Percentiles rank a stretch among this genome's conserved stretches.
These are phyloP conservation scores for Melanogaster broomeanus DNA, from an alignment of 768 basidiomycete species.

Conservation along the genomic window DNA sequence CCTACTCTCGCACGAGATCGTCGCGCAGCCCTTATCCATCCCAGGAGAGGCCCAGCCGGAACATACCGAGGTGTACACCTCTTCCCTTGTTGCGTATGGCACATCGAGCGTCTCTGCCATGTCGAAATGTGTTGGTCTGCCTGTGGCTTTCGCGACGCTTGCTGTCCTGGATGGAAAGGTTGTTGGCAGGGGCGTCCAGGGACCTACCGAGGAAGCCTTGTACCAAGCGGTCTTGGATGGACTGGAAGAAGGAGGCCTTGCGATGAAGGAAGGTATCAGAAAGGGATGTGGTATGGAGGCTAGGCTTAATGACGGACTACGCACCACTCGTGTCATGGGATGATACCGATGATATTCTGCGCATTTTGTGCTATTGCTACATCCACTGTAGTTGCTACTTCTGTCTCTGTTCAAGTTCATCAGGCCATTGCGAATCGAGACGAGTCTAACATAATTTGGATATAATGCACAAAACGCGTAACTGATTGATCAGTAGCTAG, in stretches of 20 bases:
- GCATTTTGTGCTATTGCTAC: background rate
- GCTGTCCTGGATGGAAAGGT: constrained; percentile 63
- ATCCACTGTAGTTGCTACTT: too few relatives aligned
- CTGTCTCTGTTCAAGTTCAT: too few relatives aligned
- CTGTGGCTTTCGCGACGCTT: constrained; percentile 81
- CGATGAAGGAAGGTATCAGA: constrained; percentile 38
- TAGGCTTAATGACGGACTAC: constrained; percentile 23
- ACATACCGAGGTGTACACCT: constrained; percentile 59
- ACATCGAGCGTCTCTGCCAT: constrained; percentile 69
- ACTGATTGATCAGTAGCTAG: background rate
- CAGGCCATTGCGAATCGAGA: too few relatives aligned
- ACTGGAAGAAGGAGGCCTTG: constrained; percentile 50
- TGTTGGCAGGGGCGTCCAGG: constrained; percentile 60
- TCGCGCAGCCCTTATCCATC: constrained; percentile 37
- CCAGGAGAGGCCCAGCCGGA: constrained; percentile 2
- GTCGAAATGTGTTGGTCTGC: constrained; percentile 88
- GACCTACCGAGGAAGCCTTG: constrained; percentile 62
- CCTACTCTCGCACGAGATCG: constrained; percentile 81
- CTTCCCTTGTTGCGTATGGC: constrained; percentile 66
- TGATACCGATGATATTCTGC: background rate
- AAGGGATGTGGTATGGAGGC: constrained; percentile 52
- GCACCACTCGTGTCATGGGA: constrained; percentile 2
- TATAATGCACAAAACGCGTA: background rate
- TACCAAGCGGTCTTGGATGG: constrained; percentile 63
- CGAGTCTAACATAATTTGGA: too few relatives aligned